Evolutionary conservation across 2,329 filamentous ascomycete species (phyloP).

Genomic region (Lizonia empirigonia): DNA sequence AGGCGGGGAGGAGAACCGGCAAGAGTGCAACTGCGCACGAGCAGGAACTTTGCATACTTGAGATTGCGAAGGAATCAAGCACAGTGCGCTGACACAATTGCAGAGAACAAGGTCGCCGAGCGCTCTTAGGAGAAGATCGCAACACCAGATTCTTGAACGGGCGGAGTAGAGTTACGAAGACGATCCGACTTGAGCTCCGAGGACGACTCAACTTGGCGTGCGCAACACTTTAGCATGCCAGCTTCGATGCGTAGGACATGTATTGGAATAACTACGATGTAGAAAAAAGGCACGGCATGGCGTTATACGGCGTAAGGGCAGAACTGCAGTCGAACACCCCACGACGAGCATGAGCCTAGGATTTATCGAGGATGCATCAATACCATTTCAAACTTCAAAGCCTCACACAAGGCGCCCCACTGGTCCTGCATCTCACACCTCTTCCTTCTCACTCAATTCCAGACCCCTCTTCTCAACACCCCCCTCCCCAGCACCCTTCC

Average conservation of each 20-base stretch:
- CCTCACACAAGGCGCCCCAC: background rate
- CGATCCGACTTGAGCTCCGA: no score
- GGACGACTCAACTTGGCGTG: background rate
- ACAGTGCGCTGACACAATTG: background rate
- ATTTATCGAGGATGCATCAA: constrained; percentile 10
- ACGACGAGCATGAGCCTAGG: constrained; percentile 10
- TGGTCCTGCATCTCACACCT: background rate
- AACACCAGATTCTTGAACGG: background rate
- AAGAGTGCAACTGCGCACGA: constrained; percentile 2
- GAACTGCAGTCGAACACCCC: constrained; percentile 1
- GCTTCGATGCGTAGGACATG: background rate
- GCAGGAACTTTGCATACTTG: background rate
- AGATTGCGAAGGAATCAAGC: background rate
- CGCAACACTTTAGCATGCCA: background rate
- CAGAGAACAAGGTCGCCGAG: constrained; percentile 39
- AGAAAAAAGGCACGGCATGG: constrained; percentile 19
- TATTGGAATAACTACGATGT: constrained; percentile 10
- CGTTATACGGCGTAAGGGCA: constrained; percentile 19
- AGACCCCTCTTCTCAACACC: background rate
- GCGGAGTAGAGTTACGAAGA: background rate
- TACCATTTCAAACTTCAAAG: constrained; percentile 12
- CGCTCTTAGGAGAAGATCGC: constrained; percentile 10
- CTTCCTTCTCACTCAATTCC: background rate
- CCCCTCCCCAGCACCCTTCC: background rate
- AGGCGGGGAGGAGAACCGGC: background rate